Evolutionary conservation across 2,329 filamentous ascomycete genomes (phyloP), one percentile per base, ranked within the genome.

Genomic region (Fonsecaea monophora): DNA sequence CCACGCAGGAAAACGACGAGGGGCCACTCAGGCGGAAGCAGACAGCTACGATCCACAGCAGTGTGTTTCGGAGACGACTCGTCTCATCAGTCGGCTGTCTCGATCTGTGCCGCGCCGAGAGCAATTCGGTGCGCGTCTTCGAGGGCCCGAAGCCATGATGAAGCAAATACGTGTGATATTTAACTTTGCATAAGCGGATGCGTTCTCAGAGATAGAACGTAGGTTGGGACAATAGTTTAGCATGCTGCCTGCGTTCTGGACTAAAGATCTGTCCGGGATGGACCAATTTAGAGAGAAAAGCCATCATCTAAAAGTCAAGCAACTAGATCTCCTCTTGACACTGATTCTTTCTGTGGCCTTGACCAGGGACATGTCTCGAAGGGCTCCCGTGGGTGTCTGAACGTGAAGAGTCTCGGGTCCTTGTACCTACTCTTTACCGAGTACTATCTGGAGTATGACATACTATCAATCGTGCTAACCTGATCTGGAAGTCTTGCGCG

Each of bases 1-100:
- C 45, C 57, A 70, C 62, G 65, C 60, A 64, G 64, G 61, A 64
- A 25, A 64, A 50, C n/a, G 7, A 25, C 18, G 9, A 25, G 45
- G 45, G 45, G 48, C 7, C 40, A 13, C 7, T 21, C 45, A 12
- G 18, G 25, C 9, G 45, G 12, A 50, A 50, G 45, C 5, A 50
- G 45, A 50, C 45, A 50, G 15, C 3, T 25, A 25, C 45, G 21
- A 50, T 21, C 8, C 45, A n/a, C 45, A 12, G 13, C 45, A 25
- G 45, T 18, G 18, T 50, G 45, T 50, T 21, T 25, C 45, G 45
- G 40, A 13, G 21, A 50, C 45, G 12, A 50, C 5, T 50, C 10
- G 45, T 50, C 45, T 50, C 18, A 50, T 25, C 25, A 50, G 45
- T 3, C 21, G 45, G 45, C 45, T 50, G 45, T 21, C 45, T 25